Evolutionary conservation across 352 stramenopile genomes (phyloP).

Genomic region (Phytophthora capsici): DNA sequence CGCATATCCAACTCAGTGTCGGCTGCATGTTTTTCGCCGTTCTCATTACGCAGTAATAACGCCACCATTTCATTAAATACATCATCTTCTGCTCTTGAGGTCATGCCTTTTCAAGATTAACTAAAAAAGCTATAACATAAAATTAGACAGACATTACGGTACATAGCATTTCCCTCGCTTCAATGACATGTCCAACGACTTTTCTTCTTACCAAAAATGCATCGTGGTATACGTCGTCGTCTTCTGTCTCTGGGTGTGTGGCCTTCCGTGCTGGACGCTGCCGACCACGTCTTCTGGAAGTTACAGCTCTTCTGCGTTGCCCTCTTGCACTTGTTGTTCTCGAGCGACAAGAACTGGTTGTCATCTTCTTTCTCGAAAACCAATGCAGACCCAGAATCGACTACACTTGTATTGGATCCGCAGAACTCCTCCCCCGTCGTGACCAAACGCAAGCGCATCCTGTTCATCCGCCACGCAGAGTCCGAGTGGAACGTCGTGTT

Average conservation of each 20-base stretch:
- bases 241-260: conserved; percentile 27
- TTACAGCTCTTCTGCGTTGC: conserved; percentile 66
- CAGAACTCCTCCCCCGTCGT: not conserved
- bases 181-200: no score
- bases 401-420: conserved; percentile 7
- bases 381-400: conserved; percentile 2
- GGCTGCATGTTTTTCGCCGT: conserved; percentile 33
- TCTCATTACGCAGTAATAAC: conserved; percentile 61
- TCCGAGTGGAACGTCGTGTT: conserved; percentile 91
- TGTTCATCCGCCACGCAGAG: conserved; percentile 89
- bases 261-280: conserved; percentile 40
- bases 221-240: conserved; percentile 17
- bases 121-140: no score
- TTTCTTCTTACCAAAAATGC: conserved; percentile 23
- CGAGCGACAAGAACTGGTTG: conserved; percentile 67
- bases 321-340: conserved; percentile 76
- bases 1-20: conserved; percentile 61
- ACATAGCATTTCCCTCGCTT: no score
- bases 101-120: conserved; percentile 2
- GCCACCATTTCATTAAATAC: conserved; percentile 65
- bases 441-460: conserved; percentile 59
- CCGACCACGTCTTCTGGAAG: conserved; percentile 66
- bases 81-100: conserved; percentile 7
- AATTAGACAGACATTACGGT: no score
- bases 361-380: not conserved